Evolutionary conservation across 768 basidiomycete genomes (phyloP), one percentile per base, ranked within the genome.

Genomic region (Tricholoma hemisulphureum): DNA sequence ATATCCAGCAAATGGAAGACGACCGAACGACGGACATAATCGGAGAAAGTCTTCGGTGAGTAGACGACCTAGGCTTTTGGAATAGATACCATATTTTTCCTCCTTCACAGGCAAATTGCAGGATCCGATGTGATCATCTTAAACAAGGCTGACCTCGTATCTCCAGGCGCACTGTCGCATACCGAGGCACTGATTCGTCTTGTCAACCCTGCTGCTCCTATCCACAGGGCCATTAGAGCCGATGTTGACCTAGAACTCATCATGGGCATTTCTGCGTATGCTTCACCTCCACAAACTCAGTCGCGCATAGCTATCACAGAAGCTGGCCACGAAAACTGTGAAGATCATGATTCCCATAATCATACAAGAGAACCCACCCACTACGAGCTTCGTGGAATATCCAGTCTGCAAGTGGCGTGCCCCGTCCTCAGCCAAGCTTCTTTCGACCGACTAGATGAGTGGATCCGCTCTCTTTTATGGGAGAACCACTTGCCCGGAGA

Each of bases 21-120:
- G 88, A 91, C 63, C 79, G 83, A 61, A 76, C 80, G 1, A 77
- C 77, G 1, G 89, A 88, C 55, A 69, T 73, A 9, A 73, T 80
- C 45, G 91, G 92, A 24, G 91, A 94, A 72, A 91, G 90, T 65
- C 75, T 95, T 49, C 83, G 89, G 93, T 93, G 65, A 51, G 76
- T 69, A 13, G 43, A 32, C 29, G 16, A 11, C 31, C 28, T 23
- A 14, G n/a, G 16, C 4, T 20, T 32, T 20, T 51, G 29, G 28
- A 9, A n/a, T 37, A 1, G 20, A 9, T 31, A 18, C 34, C 32
- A 16, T 18, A 26, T 37, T 8, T 29, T n/a, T 26, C 51, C n/a
- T n/a, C n/a, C n/a, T n/a, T 53, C 41, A n/a, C 65, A 97, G 95
- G 53, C 97, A 99, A 78, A 88, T 98, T 48, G 96, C 93, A 1